phyloP scores from a whole-genome alignment of 371 early-diverging fungal species.

The Mortierella sp. region DNA sequence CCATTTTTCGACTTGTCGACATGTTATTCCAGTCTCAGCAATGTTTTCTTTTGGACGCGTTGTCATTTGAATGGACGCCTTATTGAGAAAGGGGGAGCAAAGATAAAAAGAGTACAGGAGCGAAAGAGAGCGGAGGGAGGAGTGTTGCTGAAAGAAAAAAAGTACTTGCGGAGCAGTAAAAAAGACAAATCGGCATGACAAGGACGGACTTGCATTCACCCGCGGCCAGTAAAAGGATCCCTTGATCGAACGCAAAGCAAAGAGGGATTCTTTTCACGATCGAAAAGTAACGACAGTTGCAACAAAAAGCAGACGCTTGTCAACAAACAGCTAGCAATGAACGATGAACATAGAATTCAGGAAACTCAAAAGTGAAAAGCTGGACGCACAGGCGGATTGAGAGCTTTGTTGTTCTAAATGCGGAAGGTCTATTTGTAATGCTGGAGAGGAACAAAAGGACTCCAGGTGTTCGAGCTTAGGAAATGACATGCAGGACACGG shows the following conservation, averaged over 20 bases:
- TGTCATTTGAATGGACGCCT: background rate
- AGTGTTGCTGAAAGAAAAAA: background rate
- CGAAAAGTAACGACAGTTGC: background rate
- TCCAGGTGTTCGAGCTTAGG: background rate
- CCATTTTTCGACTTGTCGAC: background rate
- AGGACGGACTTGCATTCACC: background rate
- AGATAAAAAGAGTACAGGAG: background rate
- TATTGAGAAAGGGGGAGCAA: background rate
- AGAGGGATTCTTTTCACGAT: background rate
- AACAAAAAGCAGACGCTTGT: background rate
- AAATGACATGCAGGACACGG: background rate
- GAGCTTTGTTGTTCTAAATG: slow-evolving; percentile 5
- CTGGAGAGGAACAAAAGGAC: background rate
- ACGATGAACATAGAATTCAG: background rate
- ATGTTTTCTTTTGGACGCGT: background rate
- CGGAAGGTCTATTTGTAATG: slow-evolving; percentile 2
- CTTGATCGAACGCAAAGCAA: background rate
- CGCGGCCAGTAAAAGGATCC: background rate
- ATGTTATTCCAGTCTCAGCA: background rate
- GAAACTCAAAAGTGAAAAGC: background rate
- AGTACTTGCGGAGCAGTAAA: slow-evolving; percentile 4
- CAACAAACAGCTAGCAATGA: background rate
- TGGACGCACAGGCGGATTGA: slow-evolving; percentile 4
- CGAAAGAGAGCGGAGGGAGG: background rate
- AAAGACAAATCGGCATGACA: background rate